Base-by-base conservation (phyloP, 164 flowering plant genomes). In the Piper longum region DNA sequence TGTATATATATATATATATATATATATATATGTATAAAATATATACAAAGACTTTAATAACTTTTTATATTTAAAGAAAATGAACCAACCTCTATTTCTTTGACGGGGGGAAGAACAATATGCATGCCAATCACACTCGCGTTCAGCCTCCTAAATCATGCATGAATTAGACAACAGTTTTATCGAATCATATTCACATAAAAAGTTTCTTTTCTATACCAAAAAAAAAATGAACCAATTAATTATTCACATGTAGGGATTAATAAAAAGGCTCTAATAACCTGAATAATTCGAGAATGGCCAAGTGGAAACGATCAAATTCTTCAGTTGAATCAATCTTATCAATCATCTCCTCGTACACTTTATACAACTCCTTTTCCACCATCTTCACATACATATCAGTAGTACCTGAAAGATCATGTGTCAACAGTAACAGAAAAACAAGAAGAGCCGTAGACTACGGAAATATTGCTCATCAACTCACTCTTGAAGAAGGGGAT, bases 201-300 rank as follows among this genome's bases (percentile, higher is more conserved):
- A 5, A 61, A 5, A 61, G 16, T 2, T n/a, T 41, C 18, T 13
- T 42, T 40, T 42, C 16, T 55, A 0, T 14, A 55, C 16, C 57
- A 57, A 9, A 9, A 1, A 48, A 17, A 8, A 44, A 62, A 12
- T 17, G 51, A 3, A 16, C 16, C 39, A n/a, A 43, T 56, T 19
- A 57, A 57, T 18, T 4, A 7, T 2, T 7, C n/a, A 19, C 16
- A 6, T 11, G 11, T 6, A 8, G 14, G 26, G 19, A 39, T n/a
- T 43, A 43, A 56, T 62, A 48, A 62, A 26, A 26, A 8, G 14
- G 26, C 12, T 16, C 17, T 43, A 43, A 56, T 62, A 45, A 62
- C 64, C 2, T 62, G 56, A 62, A 5, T 7, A 62, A 4, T 44
- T 62, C 64, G 39, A 62, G 54, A 48, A 62, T 18, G 7, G 57